Evolutionary conservation across 805 yeast genomes (phyloP).

Genomic region (Candida morakotiae): DNA sequence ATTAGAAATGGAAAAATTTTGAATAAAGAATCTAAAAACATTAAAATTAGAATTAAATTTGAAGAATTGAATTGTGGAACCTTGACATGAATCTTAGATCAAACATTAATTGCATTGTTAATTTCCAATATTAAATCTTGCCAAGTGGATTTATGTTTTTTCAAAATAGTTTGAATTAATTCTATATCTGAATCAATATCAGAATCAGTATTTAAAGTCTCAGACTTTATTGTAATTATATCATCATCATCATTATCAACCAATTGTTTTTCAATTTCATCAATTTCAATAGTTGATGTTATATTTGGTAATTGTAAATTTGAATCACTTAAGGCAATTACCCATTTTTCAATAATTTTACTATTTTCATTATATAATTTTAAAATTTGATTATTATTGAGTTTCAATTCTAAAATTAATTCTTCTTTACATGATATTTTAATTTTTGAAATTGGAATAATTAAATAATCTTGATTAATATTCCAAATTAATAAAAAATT

Average conservation of each 20-base stretch:
- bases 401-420: conserved; percentile 3
- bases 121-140: conserved; percentile 1
- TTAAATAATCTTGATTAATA: neutral
- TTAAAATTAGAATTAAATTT: too few species aligned
- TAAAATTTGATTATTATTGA: neutral
- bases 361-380: conserved; percentile 6
- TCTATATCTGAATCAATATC: conserved; percentile 23
- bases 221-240: conserved; percentile 1
- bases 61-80: neutral
- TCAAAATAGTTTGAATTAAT: conserved; percentile 5
- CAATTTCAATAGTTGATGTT: conserved; percentile 27
- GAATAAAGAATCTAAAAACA: too few species aligned
- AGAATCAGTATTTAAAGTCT: conserved; percentile 10
- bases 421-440: conserved; percentile 6
- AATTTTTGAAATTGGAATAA: conserved; percentile 2
- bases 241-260: neutral
- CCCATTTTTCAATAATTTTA: conserved; percentile 42
- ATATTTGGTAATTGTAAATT: conserved; percentile 28
- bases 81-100: too few species aligned
- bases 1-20: conserved; percentile 43
- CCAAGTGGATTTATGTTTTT: neutral
- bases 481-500: conserved; percentile 27
- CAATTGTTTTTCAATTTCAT: neutral
- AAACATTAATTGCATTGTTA: conserved; percentile 5
- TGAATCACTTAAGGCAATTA: conserved; percentile 34